Base-by-base conservation (phyloP, 2,329 filamentous ascomycete species). In the Talaromyces sp. region DNA sequence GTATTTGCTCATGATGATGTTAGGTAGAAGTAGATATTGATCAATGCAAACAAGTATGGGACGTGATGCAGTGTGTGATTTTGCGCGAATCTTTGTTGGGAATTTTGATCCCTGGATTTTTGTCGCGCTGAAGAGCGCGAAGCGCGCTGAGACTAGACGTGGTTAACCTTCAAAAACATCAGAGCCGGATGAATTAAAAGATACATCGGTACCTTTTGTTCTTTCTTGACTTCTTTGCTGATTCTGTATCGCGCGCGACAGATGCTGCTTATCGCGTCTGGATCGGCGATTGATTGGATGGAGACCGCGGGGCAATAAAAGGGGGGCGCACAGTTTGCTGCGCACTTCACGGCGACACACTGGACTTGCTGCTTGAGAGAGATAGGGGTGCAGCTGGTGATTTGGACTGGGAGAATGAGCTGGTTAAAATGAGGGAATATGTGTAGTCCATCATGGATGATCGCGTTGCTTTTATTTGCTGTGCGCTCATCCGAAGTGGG, bases 241-340 rank as follows among this genome's bases (percentile, higher is more conserved):
- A 44, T 36, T 16, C 45, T 40, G 16, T 17, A 19, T 19, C 7
- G 27, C 29, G 48, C 45, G 24, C 30, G 35, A 45, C 14, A 47
- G 43, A 42, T 36, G 42, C 32, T 49, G 35, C 53, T 58, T 58
- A 58, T 58, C 55, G 52, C 43, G 52, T 51, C 22, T 36, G 32
- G 49, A 53, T 52, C 46, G 42, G 47, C 54, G 47, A 47, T 42
- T 33, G 42, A 47, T 47, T 49, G 45, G 27, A 19, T 42, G 27
- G 40, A 27, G 39, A 47, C 11, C 47, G 56, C 47, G 56, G 56
- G 49, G 51, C 53, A 49, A 24, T n/a, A 48, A 54, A 56, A 52
- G 27, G 40, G 52, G 55, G 35, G 36, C 14, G 22, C 14, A 33
- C 16, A 27, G 3, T 51, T 47, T 11, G 14, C 10, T 40, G 20